A percentile compares a stretch with the other conserved stretches of the same genome.
These are phyloP conservation scores for Zelopaecilomyces penicillatus DNA, from an alignment of 2,329 filamentous ascomycete species.

Conservation along the genomic window DNA sequence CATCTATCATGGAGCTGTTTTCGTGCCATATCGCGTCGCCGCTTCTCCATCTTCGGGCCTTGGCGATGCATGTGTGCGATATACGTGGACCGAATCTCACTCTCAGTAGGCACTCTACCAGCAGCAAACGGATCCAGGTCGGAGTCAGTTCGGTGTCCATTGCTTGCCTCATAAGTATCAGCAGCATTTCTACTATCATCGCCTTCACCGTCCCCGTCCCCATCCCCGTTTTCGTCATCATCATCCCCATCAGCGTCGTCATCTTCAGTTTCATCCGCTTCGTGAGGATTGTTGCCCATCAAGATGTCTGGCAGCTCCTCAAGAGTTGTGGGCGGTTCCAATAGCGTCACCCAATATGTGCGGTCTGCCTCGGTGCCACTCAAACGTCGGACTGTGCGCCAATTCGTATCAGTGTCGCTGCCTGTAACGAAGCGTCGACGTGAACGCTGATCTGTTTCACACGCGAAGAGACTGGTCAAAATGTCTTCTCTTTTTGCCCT, in stretches of 20 bases:
- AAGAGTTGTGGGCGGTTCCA: conserved; percentile 37
- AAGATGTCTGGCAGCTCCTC: conserved; percentile 35
- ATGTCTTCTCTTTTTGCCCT: conserved; percentile 53
- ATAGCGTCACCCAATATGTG: conserved; percentile 34
- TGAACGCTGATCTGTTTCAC: conserved; percentile 21
- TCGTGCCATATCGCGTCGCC: conserved; percentile 36
- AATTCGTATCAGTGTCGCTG: conserved; percentile 26
- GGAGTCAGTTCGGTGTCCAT: not conserved
- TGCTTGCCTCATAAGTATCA: conserved; percentile 10
- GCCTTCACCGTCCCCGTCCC: conserved; percentile 13
- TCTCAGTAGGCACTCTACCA: conserved; percentile 27
- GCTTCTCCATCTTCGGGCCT: conserved; percentile 30
- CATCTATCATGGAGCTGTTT: conserved; percentile 60
- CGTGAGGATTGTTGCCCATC: conserved; percentile 20
- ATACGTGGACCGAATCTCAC: conserved; percentile 31
- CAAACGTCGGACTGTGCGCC: conserved; percentile 24
- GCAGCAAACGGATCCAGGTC: conserved; percentile 14
- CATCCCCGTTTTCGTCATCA: conserved; percentile 16
- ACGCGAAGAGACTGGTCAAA: conserved; percentile 44
- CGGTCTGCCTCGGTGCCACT: conserved; percentile 25
- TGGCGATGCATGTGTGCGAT: conserved; percentile 27
- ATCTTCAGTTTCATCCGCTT: conserved; percentile 18
- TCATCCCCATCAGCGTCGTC: conserved; percentile 19
- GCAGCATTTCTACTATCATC: conserved; percentile 17
- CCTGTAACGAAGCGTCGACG: conserved; percentile 20